phyloP scores from a whole-genome alignment of 768 basidiomycete genomes.

The Leccinellum luteum region DNA sequence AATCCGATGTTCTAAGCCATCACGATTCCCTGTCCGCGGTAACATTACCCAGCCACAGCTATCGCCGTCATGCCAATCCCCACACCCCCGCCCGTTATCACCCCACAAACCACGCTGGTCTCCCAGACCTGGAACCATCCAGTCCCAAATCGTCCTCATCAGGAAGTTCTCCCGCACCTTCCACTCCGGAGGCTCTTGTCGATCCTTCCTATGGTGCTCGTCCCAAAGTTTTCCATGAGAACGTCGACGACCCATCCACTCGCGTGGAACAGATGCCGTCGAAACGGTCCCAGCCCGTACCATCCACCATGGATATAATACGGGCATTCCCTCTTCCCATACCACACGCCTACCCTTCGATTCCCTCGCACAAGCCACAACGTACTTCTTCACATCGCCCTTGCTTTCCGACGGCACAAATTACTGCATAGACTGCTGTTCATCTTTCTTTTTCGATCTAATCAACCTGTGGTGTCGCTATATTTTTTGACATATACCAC shows the following conservation, averaged over 20 bases:
- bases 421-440: constrained; percentile 19
- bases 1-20: constrained; percentile 57
- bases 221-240: constrained; percentile 30
- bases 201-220: constrained; percentile 19
- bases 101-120: constrained; percentile 16
- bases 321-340: constrained; percentile 49
- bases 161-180: constrained; percentile 32
- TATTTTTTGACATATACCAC: constrained; percentile 36
- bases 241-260: constrained; percentile 24
- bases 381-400: constrained; percentile 25
- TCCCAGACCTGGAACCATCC: constrained; percentile 46
- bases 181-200: constrained; percentile 28
- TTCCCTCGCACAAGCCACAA: constrained; percentile 25
- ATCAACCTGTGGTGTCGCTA: constrained; percentile 29
- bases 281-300: constrained; percentile 23
- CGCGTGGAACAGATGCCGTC: constrained; percentile 22
- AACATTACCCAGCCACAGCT: constrained; percentile 23
- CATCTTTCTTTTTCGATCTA: not conserved
- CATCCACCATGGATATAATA: constrained; percentile 43
- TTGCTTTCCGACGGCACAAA: constrained; percentile 19
- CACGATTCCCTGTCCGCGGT: constrained; percentile 35
- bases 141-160: constrained; percentile 39
- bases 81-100: constrained; percentile 19
- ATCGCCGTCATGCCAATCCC: constrained; percentile 27
- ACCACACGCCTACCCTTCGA: constrained; percentile 22